Evolutionary conservation across 1,284 basidiomycete genomes (phyloP).

Genomic region (Moniliella sp.): DNA sequence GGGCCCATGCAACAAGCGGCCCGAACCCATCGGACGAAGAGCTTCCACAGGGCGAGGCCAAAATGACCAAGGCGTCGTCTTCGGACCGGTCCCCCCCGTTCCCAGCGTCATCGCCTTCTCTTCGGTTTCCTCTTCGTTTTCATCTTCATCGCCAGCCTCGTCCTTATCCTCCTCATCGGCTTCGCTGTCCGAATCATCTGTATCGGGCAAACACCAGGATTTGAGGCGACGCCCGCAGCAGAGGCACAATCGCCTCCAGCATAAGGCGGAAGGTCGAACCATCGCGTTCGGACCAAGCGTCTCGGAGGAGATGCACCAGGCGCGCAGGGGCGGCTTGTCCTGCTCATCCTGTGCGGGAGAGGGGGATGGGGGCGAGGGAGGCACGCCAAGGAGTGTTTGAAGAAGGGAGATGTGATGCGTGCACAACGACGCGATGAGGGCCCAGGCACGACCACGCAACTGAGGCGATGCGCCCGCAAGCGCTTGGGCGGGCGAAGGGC

Average conservation of each 20-base stretch:
- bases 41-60: conserved; percentile 6
- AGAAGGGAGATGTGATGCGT: background rate
- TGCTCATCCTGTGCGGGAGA: too few relatives aligned
- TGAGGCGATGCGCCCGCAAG: conserved; percentile 14
- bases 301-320: too few relatives aligned
- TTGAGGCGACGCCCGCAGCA: conserved; percentile 20
- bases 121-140: conserved; percentile 5
- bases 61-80: too few relatives aligned
- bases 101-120: conserved; percentile 3
- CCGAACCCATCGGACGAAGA: conserved; percentile 51
- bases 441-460: conserved; percentile 17
- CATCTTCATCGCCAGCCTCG: conserved; percentile 4
- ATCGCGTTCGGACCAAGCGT: conserved; percentile 27
- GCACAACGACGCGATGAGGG: conserved; percentile 3
- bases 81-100: background rate
- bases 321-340: too few relatives aligned
- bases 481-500: conserved; percentile 3
- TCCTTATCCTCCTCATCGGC: conserved; percentile 3
- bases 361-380: too few relatives aligned
- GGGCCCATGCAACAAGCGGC: conserved; percentile 54
- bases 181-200: conserved; percentile 6
- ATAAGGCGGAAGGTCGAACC: conserved; percentile 11
- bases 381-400: too few relatives aligned
- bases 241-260: conserved; percentile 14
- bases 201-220: conserved; percentile 23